Evolutionary conservation across 345 rosid genomes (phyloP), one percentile per base, ranked within the genome.

Genomic region (Hibiscus syriacus): DNA sequence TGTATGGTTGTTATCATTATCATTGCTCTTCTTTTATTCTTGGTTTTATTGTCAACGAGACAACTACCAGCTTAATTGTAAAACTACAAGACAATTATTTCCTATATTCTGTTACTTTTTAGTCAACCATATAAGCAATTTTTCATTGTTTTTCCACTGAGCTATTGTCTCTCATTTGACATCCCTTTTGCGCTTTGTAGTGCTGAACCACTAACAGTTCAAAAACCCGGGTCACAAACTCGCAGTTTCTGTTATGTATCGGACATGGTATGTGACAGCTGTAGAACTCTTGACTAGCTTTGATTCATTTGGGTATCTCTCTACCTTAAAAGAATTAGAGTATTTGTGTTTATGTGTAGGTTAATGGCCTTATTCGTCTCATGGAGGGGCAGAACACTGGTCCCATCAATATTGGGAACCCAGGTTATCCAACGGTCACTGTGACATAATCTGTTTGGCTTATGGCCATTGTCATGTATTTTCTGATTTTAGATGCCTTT

Each of bases 221-320:
- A 94, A 79, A 77, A 81, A 73, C 99, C 99, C 2, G 99, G 99
- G 70, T 84, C 96, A 9, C 99, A 94, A 70, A 94, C 97, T 17
- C 97, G 99, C 63, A 94, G 99, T 67, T 94, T 94, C 83, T 94
- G 99, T 70, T 94, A 82, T 55, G 97, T 94, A 25, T 87, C 99
- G 65, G 99, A 94, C 81, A 86, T 94, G 96, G 99, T 89, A 79
- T 3, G 79, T 20, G 17, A 30, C 13, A 50, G 5, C 2, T 17
- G 36, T 22, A 10, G 22, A 19, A 10, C 22, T 20, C 7, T 49
- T 19, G 16, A 26, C 53, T 25, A 45, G 39, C 30, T 45, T n/a
- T 62, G 10, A 23, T 7, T 52, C 4, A 3, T 6, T 14, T 0
- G 36, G 36, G 12, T 27, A 22, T 13, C 22, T 32, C 17, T 48